Percentiles rank a stretch among this genome's conserved stretches.
phyloP scores from a whole-genome alignment of 768 basidiomycete genomes.

The Leccinum uliginosum region DNA sequence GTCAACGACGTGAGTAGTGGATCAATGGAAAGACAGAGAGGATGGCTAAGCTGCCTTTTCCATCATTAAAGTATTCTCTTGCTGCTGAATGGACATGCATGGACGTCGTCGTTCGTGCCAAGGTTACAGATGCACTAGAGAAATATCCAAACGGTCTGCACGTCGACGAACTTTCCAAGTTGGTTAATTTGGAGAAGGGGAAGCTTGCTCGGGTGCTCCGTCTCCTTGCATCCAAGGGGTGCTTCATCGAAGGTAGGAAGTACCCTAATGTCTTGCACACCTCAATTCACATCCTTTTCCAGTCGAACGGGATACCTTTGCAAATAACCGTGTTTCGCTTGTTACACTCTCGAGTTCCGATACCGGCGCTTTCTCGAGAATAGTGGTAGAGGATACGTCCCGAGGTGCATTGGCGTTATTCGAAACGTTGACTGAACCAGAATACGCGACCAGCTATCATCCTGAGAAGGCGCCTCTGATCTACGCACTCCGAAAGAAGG shows the following conservation, averaged over 20 bases:
- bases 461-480: conserved; percentile 19
- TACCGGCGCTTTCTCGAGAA: conserved; percentile 5
- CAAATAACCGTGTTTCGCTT: conserved; percentile 32
- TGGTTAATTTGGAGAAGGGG: background rate
- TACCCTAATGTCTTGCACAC: background rate
- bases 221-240: conserved; percentile 27
- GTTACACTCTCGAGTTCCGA: conserved; percentile 15
- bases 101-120: conserved; percentile 12
- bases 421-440: conserved; percentile 23
- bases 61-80: conserved; percentile 9
- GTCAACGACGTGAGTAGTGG: conserved; percentile 17
- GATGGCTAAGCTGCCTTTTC: background rate
- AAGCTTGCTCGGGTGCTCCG: conserved; percentile 25
- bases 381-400: conserved; percentile 9
- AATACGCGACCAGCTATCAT: conserved; percentile 22
- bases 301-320: conserved; percentile 14
- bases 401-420: conserved; percentile 17
- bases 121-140: background rate
- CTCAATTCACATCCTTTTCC: background rate
- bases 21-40: background rate
- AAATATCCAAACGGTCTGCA: background rate
- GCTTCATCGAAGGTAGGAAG: conserved; percentile 27
- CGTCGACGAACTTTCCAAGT: background rate
- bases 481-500: conserved; percentile 16
- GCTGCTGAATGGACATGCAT: conserved; percentile 27